Percentiles rank a stretch among this genome's conserved stretches.
Conservation (phyloP, 2,329 filamentous ascomycete genomes). For the Fusarium scirpi region DNA sequence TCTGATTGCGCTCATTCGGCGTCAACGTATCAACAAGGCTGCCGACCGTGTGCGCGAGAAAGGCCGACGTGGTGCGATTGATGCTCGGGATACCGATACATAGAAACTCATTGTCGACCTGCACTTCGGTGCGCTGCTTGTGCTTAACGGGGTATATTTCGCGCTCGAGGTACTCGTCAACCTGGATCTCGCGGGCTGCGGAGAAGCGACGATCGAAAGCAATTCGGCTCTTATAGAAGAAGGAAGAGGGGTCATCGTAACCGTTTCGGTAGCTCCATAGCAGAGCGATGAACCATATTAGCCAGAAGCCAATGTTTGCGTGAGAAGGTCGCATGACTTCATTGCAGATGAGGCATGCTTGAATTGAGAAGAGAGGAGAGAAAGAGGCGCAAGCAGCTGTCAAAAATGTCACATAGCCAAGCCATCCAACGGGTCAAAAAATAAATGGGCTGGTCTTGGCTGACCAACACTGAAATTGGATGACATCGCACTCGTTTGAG, state of each 20-base stretch:
- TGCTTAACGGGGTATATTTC: conserved; percentile 25
- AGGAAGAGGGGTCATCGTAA: conserved; percentile 52
- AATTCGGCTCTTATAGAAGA: conserved; percentile 48
- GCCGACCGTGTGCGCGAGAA: conserved; percentile 48
- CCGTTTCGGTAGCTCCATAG: conserved; percentile 49
- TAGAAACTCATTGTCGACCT: conserved; percentile 34
- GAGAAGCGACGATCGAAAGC: conserved; percentile 50
- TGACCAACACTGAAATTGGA: not conserved
- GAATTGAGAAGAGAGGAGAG: not conserved
- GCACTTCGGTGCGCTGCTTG: conserved; percentile 12
- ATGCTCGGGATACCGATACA: conserved; percentile 54
- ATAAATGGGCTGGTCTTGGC: not conserved
- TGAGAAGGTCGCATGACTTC: conserved; percentile 46
- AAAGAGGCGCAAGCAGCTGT: conserved; percentile 5
- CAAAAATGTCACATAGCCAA: not conserved
- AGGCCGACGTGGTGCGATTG: conserved; percentile 49
- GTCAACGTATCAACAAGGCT: conserved; percentile 51
- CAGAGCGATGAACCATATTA: conserved; percentile 46
- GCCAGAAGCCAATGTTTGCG: conserved; percentile 51
- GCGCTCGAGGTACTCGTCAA: conserved; percentile 41
- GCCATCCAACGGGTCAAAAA: not conserved
- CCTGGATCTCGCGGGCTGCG: conserved; percentile 42
- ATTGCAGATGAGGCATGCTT: conserved; percentile 17
- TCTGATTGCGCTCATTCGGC: conserved; percentile 47
- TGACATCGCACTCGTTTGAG: not conserved